Percentiles rank a stretch among this genome's conserved stretches.
Evolutionary conservation across 1,284 basidiomycete species (phyloP).

Genomic region (Marasmius fiardii): DNA sequence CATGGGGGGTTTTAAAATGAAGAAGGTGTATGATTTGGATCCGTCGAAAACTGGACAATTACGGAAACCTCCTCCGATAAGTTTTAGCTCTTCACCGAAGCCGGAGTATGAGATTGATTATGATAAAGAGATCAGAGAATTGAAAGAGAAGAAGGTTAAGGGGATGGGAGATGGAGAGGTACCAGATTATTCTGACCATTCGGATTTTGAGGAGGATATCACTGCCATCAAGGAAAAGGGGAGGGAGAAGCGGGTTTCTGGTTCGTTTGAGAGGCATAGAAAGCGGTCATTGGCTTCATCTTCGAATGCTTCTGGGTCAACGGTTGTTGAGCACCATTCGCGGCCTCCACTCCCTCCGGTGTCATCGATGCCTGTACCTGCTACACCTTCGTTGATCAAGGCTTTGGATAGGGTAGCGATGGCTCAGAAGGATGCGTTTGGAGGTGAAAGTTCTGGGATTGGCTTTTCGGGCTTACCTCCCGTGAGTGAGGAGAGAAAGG

Average conservation of each 20-base stretch:
- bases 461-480: neutral
- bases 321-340: slow-evolving; percentile 7
- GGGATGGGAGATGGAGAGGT: slow-evolving; percentile 18
- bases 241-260: slow-evolving; percentile 12
- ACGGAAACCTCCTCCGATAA: slow-evolving; percentile 15
- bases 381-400: slow-evolving; percentile 58
- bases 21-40: slow-evolving; percentile 32
- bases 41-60: slow-evolving; percentile 24
- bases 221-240: slow-evolving; percentile 8
- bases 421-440: slow-evolving; percentile 51
- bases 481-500: slow-evolving; percentile 16
- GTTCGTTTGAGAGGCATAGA: neutral
- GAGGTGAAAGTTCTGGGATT: slow-evolving; percentile 8
- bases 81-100: neutral
- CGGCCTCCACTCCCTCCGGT: too few relatives aligned
- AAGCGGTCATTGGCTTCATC: slow-evolving; percentile 1
- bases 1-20: slow-evolving; percentile 6
- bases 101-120: slow-evolving; percentile 18
- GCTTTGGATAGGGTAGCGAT: slow-evolving; percentile 53
- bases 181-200: slow-evolving; percentile 37
- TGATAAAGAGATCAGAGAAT: slow-evolving; percentile 20
- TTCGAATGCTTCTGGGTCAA: slow-evolving; percentile 3
- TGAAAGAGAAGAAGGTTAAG: slow-evolving; percentile 12
- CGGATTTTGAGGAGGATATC: slow-evolving; percentile 34
- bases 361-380: slow-evolving; percentile 44